These are phyloP conservation scores for Opeltia flavorubescens DNA, from an alignment of 495 filamentous ascomycete species.

Conservation along the genomic window DNA sequence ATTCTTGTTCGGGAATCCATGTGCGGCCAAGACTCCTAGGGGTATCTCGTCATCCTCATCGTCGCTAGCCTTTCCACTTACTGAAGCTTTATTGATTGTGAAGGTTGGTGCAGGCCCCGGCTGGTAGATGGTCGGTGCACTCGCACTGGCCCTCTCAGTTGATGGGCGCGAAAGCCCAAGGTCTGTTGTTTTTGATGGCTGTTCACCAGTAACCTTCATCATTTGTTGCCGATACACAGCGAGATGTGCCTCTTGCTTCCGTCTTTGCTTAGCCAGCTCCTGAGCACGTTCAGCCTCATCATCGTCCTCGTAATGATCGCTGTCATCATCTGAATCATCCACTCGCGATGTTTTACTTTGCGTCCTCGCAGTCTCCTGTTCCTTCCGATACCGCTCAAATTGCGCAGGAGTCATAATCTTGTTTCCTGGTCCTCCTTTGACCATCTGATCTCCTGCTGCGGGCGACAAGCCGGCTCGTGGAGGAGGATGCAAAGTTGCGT, in stretches of 20 bases:
- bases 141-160: conserved; percentile 28
- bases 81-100: conserved; percentile 22
- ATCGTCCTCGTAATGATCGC: conserved; percentile 63
- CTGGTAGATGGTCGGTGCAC: conserved; percentile 29
- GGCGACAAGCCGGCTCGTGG: neutral
- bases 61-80: conserved; percentile 34
- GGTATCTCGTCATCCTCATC: conserved; percentile 84
- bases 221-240: conserved; percentile 87
- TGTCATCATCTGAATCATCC: conserved; percentile 32
- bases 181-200: conserved; percentile 25
- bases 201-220: conserved; percentile 88
- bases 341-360: conserved; percentile 33
- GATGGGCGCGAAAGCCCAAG: conserved; percentile 24
- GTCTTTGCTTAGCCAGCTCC: conserved; percentile 57
- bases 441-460: neutral
- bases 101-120: conserved; percentile 21
- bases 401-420: conserved; percentile 85
- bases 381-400: conserved; percentile 69
- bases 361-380: conserved; percentile 54
- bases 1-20: conserved; percentile 80
- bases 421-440: conserved; percentile 21
- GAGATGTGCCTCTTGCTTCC: conserved; percentile 84
- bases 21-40: conserved; percentile 73
- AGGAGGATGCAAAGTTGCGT: conserved; percentile 8
- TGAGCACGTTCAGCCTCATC: conserved; percentile 67